Evolutionary conservation across 1,284 basidiomycete genomes (phyloP), one percentile per base, ranked within the genome.

Genomic region (Pseudozyma tsukubaensis): DNA sequence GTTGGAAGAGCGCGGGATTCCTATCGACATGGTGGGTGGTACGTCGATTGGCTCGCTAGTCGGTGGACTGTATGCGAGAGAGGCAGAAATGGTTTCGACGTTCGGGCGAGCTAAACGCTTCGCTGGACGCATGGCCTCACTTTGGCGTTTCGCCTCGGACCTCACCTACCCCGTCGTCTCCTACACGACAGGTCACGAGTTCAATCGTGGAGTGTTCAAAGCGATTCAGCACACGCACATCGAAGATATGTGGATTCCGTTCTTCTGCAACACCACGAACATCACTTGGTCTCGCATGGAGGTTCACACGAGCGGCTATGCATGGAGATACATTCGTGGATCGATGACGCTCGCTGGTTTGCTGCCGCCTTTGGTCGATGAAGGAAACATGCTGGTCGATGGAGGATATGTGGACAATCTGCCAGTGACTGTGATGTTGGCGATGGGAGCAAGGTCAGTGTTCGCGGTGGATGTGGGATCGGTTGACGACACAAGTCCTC

Each of bases 221-320:
- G 63, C 69, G 51, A 76, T 80, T 32, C 64, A 73, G 37, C 77
- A 69, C 49, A 59, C 53, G 55, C 75, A 81, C 85, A 97, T 99
- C 58, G 95, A 98, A 86, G 94, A 97, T 86, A 96, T 97, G 92
- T 99, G 96, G 97, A 88, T 99, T 4, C 96, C 97, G 2, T 99
- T 92, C 87, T 99, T 95, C 86, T 97, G 94, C 86, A 98, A 98
- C 82, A 94, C 95, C 8, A 97, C 97, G n/a, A 98, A 98, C 82
- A 97, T 99, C 83, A 95, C 92, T 53, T 94, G 93, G 63, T 97
- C 94, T 11, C 89, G 91, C 6, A 98, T 99, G 94, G 94, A 98
- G 83, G 92, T 98, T 43, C 97, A 99, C 81, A 92, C 96, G 68
- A 93, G 92, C 6, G 95, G 95, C 11, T 97, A 97, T 60, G 85